A percentile compares a stretch with the other conserved stretches of the same genome.
Conservation (phyloP, 2,329 filamentous ascomycete species). For the Ascochyta koolunga region DNA sequence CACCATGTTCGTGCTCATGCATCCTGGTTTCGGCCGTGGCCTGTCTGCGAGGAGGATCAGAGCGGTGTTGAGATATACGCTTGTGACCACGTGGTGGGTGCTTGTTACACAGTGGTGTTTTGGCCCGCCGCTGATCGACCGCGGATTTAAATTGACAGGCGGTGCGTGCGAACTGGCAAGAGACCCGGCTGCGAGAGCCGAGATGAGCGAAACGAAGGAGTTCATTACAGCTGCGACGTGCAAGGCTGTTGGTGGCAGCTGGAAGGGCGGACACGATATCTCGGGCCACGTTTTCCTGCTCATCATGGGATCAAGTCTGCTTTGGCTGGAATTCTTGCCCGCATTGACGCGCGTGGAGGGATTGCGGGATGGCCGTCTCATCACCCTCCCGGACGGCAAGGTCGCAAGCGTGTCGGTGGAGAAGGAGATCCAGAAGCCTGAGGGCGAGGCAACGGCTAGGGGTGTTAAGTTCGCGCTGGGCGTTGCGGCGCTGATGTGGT, state of each 20-base stretch:
- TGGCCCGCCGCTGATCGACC: constrained; percentile 86
- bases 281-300: constrained; percentile 94
- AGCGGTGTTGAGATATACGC: constrained; percentile 70
- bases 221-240: constrained; percentile 79
- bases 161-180: constrained; percentile 74
- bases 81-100: constrained; percentile 80
- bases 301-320: constrained; percentile 79
- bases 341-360: constrained; percentile 58
- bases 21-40: constrained; percentile 63
- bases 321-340: constrained; percentile 79
- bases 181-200: constrained; percentile 55
- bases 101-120: constrained; percentile 97
- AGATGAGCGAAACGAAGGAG: constrained; percentile 52
- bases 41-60: constrained; percentile 55
- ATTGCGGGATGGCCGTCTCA: constrained; percentile 66
- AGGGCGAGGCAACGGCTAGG: constrained; percentile 48
- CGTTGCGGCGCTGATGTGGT: constrained; percentile 76
- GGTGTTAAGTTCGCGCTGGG: constrained; percentile 61
- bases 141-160: constrained; percentile 85
- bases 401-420: constrained; percentile 55
- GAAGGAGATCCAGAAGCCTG: constrained; percentile 50
- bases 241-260: constrained; percentile 79
- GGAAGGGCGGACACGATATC: constrained; percentile 95
- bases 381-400: constrained; percentile 71
- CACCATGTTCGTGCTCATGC: constrained; percentile 69